phyloP scores from a whole-genome alignment of 169 alveolate genomes.

The Cryptosporidium bovis region DNA sequence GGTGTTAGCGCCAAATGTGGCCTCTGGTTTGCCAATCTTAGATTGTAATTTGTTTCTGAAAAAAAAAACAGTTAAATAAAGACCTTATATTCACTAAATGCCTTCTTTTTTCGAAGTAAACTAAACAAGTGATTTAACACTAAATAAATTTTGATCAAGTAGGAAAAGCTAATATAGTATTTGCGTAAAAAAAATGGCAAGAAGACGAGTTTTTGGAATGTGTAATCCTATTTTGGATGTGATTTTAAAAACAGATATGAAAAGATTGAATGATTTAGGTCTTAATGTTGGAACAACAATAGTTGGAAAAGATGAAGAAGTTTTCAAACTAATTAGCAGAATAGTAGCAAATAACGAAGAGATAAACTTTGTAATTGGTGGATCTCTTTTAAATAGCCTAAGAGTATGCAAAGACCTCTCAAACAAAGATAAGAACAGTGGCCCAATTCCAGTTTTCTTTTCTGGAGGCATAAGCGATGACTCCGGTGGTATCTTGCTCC shows the following conservation, averaged over 20 bases:
- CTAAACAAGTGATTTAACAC: background rate
- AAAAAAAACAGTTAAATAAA: too few species aligned
- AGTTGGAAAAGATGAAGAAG: conserved; percentile 45
- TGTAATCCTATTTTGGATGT: conserved; percentile 65
- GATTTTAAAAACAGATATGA: background rate
- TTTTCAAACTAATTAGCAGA: conserved; percentile 24
- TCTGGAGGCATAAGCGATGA: conserved; percentile 64
- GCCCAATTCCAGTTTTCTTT: conserved; percentile 18
- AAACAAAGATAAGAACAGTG: conserved; percentile 22
- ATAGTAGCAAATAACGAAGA: conserved; percentile 36
- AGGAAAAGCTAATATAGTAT: background rate
- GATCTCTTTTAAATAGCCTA: conserved; percentile 56
- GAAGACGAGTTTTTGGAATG: conserved; percentile 41
- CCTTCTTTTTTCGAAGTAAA: too few species aligned
- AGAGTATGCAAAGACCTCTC: conserved; percentile 56
- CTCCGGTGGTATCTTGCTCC: conserved; percentile 63
- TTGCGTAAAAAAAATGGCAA: conserved; percentile 27
- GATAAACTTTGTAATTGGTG: conserved; percentile 63
- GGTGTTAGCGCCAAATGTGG: too few species aligned
- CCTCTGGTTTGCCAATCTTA: too few species aligned
- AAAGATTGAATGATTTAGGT: conserved; percentile 19
- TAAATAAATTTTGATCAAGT: background rate
- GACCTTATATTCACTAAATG: too few species aligned
- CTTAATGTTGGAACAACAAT: conserved; percentile 48
- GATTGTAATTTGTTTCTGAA: too few species aligned